Evolutionary conservation across 495 filamentous ascomycete genomes (phyloP).

Genomic region (Hyaloscypha hepaticicola): DNA sequence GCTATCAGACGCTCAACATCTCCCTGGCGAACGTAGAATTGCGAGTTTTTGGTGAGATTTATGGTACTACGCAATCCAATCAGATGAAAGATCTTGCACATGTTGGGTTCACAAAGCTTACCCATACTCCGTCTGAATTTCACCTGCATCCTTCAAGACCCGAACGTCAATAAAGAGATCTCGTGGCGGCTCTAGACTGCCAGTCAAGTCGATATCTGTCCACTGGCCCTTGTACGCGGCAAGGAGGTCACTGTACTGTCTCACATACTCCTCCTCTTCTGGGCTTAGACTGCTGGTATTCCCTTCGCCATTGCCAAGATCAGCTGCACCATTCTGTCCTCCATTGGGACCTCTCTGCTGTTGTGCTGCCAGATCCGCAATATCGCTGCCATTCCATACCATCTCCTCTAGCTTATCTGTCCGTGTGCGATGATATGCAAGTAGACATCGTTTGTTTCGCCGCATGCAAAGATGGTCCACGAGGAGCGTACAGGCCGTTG

Average conservation of each 20-base stretch:
- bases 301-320: conserved; percentile 46
- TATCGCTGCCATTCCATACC: conserved; percentile 86
- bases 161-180: conserved; percentile 98
- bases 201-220: conserved; percentile 97
- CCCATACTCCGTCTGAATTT: conserved; percentile 99
- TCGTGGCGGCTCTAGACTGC: conserved; percentile 87
- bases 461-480: conserved; percentile 95
- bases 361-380: conserved; percentile 55
- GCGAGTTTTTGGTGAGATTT: conserved; percentile 95
- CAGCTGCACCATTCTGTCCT: conserved; percentile 35
- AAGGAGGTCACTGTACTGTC: conserved; percentile 86
- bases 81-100: background rate
- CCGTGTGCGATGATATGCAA: conserved; percentile 90
- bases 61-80: conserved; percentile 64
- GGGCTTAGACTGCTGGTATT: conserved; percentile 80
- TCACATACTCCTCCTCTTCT: conserved; percentile 95
- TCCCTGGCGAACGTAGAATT: conserved; percentile 94
- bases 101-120: conserved; percentile 35
- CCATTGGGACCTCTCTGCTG: conserved; percentile 39
- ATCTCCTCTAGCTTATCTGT: conserved; percentile 91
- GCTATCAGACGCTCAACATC: conserved; percentile 95
- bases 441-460: conserved; percentile 91
- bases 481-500: conserved; percentile 81
- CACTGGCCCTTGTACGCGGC: conserved; percentile 97
- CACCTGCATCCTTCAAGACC: conserved; percentile 94